Evolutionary conservation across 495 filamentous ascomycete genomes (phyloP).

Genomic region (Aspergillus sparsus): DNA sequence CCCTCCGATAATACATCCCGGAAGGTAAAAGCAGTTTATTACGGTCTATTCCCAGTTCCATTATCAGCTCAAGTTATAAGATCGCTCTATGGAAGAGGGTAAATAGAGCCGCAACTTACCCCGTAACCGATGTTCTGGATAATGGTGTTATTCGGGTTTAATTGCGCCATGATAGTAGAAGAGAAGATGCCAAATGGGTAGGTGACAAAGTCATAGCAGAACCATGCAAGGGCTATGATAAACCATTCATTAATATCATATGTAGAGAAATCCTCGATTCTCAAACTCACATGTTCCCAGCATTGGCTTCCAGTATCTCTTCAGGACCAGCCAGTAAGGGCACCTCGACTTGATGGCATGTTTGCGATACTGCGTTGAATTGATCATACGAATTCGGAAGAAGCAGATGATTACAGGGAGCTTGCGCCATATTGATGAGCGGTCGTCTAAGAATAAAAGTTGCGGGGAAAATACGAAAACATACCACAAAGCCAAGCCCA

Average conservation of each 20-base stretch:
- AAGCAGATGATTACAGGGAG: constrained; percentile 37
- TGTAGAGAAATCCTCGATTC: not conserved
- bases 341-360: constrained; percentile 39
- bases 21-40: constrained; percentile 52
- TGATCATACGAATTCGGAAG: constrained; percentile 42
- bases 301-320: constrained; percentile 44
- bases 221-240: constrained; percentile 36
- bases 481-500: constrained; percentile 38
- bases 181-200: constrained; percentile 45
- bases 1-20: constrained; percentile 49
- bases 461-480: constrained; percentile 4
- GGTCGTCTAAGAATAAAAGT: not conserved
- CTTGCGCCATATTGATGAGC: constrained; percentile 12
- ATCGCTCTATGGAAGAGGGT: not conserved
- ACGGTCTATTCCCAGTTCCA: constrained; percentile 30
- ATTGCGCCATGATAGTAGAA: constrained; percentile 37
- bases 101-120: constrained; percentile 11
- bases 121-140: constrained; percentile 49
- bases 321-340: constrained; percentile 37
- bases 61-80: not conserved
- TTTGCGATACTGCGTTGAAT: constrained; percentile 39
- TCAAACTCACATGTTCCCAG: constrained; percentile 37
- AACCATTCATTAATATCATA: not conserved
- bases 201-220: constrained; percentile 46
- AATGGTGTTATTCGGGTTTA: constrained; percentile 42